Conservation (phyloP, 2,329 filamentous ascomycete species). For the Alternaria triticina region DNA sequence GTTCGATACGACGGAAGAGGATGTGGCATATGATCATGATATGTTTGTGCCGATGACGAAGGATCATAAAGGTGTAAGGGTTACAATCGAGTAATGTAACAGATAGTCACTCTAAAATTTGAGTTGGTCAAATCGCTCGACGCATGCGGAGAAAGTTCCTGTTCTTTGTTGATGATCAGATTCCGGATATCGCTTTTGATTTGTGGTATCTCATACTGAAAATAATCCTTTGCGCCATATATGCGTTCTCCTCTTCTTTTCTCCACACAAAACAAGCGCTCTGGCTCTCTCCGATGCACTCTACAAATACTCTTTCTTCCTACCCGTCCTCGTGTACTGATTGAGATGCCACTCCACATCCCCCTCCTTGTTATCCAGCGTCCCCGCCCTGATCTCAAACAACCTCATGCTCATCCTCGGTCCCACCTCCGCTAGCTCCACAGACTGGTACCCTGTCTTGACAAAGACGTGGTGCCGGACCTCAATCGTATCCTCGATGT, state of each 20-base stretch:
- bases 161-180: neutral
- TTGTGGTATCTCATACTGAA: neutral
- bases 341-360: constrained; percentile 97
- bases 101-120: fast-evolving
- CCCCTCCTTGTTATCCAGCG: constrained; percentile 90
- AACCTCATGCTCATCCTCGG: constrained; percentile 96
- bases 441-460: constrained; percentile 85
- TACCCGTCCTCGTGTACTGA: constrained; percentile 90
- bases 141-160: fast-evolving
- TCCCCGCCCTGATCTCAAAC: constrained; percentile 91
- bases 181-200: neutral
- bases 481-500: constrained; percentile 86
- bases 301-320: constrained; percentile 93
- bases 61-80: constrained; percentile 27
- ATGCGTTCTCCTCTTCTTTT: neutral
- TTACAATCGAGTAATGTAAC: constrained; percentile 14
- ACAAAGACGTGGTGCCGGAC: constrained; percentile 95
- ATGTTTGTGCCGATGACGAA: constrained; percentile 39
- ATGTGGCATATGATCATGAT: constrained; percentile 32
- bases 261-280: neutral
- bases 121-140: too few relatives aligned
- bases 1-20: constrained; percentile 26
- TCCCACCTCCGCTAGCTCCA: constrained; percentile 59
- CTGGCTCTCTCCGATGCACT: neutral
- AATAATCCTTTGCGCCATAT: neutral